Evolutionary conservation across 805 yeast genomes (phyloP).

Genomic region (Clavispora asparagi): DNA sequence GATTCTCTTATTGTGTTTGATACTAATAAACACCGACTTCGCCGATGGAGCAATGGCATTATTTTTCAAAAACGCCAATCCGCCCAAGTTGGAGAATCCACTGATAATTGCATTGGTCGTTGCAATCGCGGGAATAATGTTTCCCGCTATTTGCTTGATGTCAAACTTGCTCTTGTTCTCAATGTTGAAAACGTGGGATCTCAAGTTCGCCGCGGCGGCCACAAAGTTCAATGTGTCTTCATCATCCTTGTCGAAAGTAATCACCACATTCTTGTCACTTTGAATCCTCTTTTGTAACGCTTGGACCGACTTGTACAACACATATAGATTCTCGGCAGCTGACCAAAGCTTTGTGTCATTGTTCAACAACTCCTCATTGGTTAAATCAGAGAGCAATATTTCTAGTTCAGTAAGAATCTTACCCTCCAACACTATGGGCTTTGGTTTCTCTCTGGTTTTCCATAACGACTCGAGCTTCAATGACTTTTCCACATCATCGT

Average conservation of each 20-base stretch:
- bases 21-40: slow-evolving; percentile 34
- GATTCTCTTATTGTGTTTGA: slow-evolving; percentile 56
- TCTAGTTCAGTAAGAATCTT: slow-evolving; percentile 11
- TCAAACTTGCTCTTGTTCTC: slow-evolving; percentile 75
- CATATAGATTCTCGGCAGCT: slow-evolving; percentile 55
- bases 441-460: slow-evolving; percentile 68
- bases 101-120: slow-evolving; percentile 95
- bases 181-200: slow-evolving; percentile 67
- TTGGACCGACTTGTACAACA: slow-evolving; percentile 46
- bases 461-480: slow-evolving; percentile 68
- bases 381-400: slow-evolving; percentile 15
- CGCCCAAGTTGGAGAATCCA: slow-evolving; percentile 76
- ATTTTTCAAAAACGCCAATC: slow-evolving; percentile 47
- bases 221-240: slow-evolving; percentile 87
- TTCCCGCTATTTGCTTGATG: slow-evolving; percentile 92
- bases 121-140: slow-evolving; percentile 97
- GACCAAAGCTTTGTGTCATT: slow-evolving; percentile 53
- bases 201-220: slow-evolving; percentile 73
- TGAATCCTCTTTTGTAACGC: slow-evolving; percentile 46
- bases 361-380: slow-evolving; percentile 12
- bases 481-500: slow-evolving; percentile 74
- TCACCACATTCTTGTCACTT: slow-evolving; percentile 25
- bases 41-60: slow-evolving; percentile 20
- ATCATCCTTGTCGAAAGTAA: slow-evolving; percentile 92
- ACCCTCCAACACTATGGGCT: slow-evolving; percentile 43